Evolutionary conservation across 768 basidiomycete species (phyloP).

Genomic region (Trametes maxima): DNA sequence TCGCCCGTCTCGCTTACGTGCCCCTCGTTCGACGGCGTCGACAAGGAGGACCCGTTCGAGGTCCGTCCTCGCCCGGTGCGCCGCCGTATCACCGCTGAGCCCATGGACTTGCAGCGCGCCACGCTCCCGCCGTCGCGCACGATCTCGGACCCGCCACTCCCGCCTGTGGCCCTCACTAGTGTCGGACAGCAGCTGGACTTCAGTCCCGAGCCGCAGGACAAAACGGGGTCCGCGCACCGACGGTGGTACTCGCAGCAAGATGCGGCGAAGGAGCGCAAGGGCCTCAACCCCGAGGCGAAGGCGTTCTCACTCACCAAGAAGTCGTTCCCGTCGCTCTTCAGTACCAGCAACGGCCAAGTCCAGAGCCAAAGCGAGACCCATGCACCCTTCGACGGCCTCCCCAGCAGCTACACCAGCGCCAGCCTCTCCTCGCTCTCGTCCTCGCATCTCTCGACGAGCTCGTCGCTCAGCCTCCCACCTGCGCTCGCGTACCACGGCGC

Average conservation of each 20-base stretch:
- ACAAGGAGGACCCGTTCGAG: slow-evolving; percentile 52
- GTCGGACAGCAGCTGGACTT: not conserved
- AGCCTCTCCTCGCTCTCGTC: slow-evolving; percentile 23
- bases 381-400: slow-evolving; percentile 25
- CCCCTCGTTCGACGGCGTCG: slow-evolving; percentile 33
- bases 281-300: slow-evolving; percentile 85
- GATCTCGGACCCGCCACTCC: slow-evolving; percentile 24
- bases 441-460: slow-evolving; percentile 20
- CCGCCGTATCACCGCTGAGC: slow-evolving; percentile 31
- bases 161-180: slow-evolving; percentile 5
- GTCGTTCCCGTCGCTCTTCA: slow-evolving; percentile 23
- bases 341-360: not conserved
- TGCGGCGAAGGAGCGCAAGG: slow-evolving; percentile 57
- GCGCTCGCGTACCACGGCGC: slow-evolving; percentile 22
- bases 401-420: slow-evolving; percentile 6
- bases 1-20: slow-evolving; percentile 46
- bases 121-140: slow-evolving; percentile 24
- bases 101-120: slow-evolving; percentile 28
- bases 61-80: slow-evolving; percentile 39
- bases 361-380: not conserved
- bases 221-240: slow-evolving; percentile 40
- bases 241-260: slow-evolving; percentile 50
- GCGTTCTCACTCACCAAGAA: slow-evolving; percentile 57
- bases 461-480: slow-evolving; percentile 29
- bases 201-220: slow-evolving; percentile 26